Conservation (phyloP, 1,139 yeast genomes). For the Arxiozyma slooffiae region DNA sequence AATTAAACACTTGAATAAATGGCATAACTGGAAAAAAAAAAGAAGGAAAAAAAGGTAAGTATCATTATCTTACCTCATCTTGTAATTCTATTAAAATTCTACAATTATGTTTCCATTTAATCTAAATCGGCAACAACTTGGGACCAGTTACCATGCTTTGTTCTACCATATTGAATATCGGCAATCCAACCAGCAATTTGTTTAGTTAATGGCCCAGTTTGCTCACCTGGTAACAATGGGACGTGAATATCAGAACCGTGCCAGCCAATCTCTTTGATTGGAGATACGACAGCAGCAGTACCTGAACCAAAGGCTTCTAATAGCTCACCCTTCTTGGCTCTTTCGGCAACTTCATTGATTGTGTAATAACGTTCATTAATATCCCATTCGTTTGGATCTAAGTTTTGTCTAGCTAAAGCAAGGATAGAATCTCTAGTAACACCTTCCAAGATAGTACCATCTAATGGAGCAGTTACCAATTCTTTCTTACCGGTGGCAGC, state of each 20-base stretch:
- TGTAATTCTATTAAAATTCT: too few species aligned
- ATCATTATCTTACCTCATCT: too few species aligned
- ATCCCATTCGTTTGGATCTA: conserved; percentile 66
- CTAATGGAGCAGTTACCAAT: conserved; percentile 90
- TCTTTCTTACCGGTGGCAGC: conserved; percentile 70
- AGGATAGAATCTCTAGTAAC: conserved; percentile 89
- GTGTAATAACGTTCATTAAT: conserved; percentile 74
- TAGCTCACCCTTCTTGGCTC: conserved; percentile 68
- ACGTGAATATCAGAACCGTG: conserved; percentile 59
- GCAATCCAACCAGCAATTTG: conserved; percentile 75
- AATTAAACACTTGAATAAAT: too few species aligned
- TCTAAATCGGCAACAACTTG: conserved; percentile 21
- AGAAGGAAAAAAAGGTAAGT: too few species aligned
- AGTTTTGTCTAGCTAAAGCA: conserved; percentile 60
- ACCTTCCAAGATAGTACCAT: conserved; percentile 94
- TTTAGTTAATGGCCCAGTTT: conserved; percentile 70
- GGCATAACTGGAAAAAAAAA: too few species aligned
- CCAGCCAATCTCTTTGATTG: conserved; percentile 81
- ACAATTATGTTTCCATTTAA: too few species aligned
- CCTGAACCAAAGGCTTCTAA: conserved; percentile 96
- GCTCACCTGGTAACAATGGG: conserved; percentile 69
- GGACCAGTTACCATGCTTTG: conserved; percentile 41
- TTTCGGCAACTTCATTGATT: conserved; percentile 69
- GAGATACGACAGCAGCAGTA: conserved; percentile 94
- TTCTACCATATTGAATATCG: conserved; percentile 80